Evolutionary conservation across 192 early-diverging fungal genomes (phyloP).

Genomic region (Gamsiella multidivaricata): DNA sequence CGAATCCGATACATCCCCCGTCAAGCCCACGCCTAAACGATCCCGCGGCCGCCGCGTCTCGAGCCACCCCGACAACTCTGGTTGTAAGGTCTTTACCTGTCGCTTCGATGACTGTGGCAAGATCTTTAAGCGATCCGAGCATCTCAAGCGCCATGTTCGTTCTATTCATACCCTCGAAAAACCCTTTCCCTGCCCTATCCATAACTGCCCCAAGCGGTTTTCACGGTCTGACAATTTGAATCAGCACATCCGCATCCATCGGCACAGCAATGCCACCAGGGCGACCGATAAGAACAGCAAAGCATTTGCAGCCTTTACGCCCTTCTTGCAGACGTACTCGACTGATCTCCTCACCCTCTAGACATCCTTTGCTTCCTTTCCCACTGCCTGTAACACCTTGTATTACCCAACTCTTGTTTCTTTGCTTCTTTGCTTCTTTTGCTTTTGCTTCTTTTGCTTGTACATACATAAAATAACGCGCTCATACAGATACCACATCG

Average conservation of each 20-base stretch:
- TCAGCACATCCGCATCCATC: constrained; percentile 68
- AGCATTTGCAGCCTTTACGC: constrained; percentile 50
- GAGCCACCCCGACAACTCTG: constrained; percentile 54
- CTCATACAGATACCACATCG: not conserved
- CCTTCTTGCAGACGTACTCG: constrained; percentile 53
- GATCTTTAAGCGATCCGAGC: constrained; percentile 71
- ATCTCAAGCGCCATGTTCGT: constrained; percentile 67
- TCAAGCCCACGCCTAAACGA: constrained; percentile 44
- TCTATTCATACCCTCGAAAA: constrained; percentile 70
- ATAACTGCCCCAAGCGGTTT: constrained; percentile 64
- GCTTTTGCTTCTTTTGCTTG: not conserved
- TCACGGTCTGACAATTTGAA: constrained; percentile 67
- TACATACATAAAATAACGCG: constrained; percentile 11
- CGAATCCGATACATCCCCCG: not conserved
- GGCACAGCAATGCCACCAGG: constrained; percentile 35
- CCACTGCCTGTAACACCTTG: not conserved
- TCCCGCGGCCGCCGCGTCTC: constrained; percentile 67
- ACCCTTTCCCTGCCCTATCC: constrained; percentile 64
- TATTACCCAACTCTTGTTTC: not conserved
- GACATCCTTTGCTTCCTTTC: not conserved
- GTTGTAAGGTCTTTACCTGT: constrained; percentile 65
- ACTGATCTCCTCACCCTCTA: constrained; percentile 27
- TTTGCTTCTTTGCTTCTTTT: constrained; percentile 3
- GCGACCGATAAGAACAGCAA: constrained; percentile 48
- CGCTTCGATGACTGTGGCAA: constrained; percentile 64